Base-by-base conservation (phyloP, 805 yeast genomes). In the Jamesozyma gamospora region DNA sequence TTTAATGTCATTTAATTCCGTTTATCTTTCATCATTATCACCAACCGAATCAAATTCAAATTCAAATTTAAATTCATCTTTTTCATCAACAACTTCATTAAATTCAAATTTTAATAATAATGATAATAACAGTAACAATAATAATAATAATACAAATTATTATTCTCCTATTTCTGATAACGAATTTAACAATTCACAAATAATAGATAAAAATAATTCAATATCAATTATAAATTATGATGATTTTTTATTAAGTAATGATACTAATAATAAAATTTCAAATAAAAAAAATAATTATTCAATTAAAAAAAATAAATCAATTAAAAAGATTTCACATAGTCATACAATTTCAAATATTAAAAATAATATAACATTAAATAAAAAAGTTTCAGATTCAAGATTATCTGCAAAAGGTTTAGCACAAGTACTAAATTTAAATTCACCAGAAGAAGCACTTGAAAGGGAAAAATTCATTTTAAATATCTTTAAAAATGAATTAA, bases 361-460 rank as follows among this genome's bases (percentile, higher is more conserved):
- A 12, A 38, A 38, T 15, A 38, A 34, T 25, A 12, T 38, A 10
- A 27, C 31, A 7, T 16, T n/a, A 15, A 37, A 39, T 24, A 52
- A 52, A 33, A 54, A 52, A 35, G 58, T 60, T 4, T 56, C 69
- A 24, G 78, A 74, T 47, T 75, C 82, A 4, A 60, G 84, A 43
- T 55, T 79, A 25, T 78, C 82, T 13, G 64, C 77, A 3, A 67
- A 65, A 28, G 79, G 76, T 37, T 60, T 79, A 21, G 72, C 79
- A 4, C 64, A 64, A 41, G 73, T 76, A 3, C 52, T 79, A 32
- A 65, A 71, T 13, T 57, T 78, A 18, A 53, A 60, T n/a, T 64
- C 71, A 7, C 63, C 72, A 16, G 65, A 69, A 27, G 77, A 79
- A 49, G 78, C 85, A 0, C 67, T 71, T 19, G 66, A 64, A 35